These are phyloP conservation scores for Trifolium dubium DNA, from an alignment of 306 rosid genomes.

Conservation along the genomic window DNA sequence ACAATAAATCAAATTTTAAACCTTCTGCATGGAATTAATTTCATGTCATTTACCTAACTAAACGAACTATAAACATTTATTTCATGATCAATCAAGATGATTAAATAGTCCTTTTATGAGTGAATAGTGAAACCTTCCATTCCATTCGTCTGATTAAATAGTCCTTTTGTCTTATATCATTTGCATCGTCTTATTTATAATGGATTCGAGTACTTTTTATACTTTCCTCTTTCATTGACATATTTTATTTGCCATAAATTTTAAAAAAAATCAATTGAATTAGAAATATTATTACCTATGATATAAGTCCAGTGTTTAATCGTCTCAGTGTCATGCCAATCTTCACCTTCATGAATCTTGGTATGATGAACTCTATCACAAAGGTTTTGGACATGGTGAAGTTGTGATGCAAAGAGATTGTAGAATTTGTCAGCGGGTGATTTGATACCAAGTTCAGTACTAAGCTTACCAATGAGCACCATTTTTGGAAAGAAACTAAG, in stretches of 20 bases:
- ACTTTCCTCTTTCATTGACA: no score
- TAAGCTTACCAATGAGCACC: conserved; percentile 41
- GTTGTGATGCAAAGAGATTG: conserved; percentile 17
- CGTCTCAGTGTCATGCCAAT: conserved; percentile 50
- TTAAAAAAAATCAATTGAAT: not conserved
- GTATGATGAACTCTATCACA: conserved; percentile 35
- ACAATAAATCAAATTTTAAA: no score
- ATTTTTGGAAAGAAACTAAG: not conserved
- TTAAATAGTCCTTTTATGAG: no score
- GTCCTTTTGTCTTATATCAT: no score
- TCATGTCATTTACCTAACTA: no score
- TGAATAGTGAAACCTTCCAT: no score
- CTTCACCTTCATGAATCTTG: conserved; percentile 56
- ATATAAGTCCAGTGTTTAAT: conserved; percentile 45
- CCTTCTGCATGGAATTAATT: no score
- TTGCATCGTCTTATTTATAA: no score
- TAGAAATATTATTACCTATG: conserved; percentile 27
- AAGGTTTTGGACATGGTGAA: conserved; percentile 37
- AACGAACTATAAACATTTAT: not conserved
- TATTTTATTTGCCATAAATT: no score
- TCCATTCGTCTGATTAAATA: no score
- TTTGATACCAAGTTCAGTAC: conserved; percentile 39
- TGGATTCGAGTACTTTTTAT: no score
- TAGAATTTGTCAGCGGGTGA: conserved; percentile 36
- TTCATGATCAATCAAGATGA: not conserved